Conservation (phyloP, 176 grass and related monocot species). For the Panicum miliaceum region DNA sequence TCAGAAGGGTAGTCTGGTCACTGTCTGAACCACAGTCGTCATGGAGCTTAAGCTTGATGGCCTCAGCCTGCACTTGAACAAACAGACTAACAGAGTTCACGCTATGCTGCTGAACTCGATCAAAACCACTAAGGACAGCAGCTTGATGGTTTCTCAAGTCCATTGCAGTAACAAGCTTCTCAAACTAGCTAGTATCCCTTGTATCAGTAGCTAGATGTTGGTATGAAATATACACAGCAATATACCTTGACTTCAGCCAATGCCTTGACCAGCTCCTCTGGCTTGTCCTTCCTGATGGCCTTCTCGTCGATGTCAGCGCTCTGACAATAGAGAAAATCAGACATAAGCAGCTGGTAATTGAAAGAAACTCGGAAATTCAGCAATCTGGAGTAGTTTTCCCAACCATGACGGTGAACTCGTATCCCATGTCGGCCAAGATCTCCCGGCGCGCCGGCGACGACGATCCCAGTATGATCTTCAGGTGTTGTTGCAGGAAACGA, state of each 20-base stretch:
- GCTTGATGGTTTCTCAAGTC: neutral
- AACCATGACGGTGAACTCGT: slow-evolving; percentile 73
- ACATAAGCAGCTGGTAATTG: neutral
- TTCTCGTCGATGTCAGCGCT: slow-evolving; percentile 84
- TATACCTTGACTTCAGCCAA: slow-evolving; percentile 78
- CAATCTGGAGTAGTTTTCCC: neutral
- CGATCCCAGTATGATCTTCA: slow-evolving; percentile 73
- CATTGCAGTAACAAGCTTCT: neutral
- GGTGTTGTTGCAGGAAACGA: neutral
- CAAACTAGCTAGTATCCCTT: neutral
- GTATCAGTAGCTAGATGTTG: neutral
- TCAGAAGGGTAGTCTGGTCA: slow-evolving; percentile 45
- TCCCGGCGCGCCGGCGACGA: slow-evolving; percentile 72
- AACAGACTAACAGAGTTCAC: neutral
- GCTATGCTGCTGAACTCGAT: neutral
- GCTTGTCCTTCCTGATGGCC: slow-evolving; percentile 65
- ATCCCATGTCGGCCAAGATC: slow-evolving; percentile 77
- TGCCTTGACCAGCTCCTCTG: slow-evolving; percentile 72
- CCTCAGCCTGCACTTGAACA: slow-evolving; percentile 54
- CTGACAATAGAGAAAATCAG: slow-evolving; percentile 16
- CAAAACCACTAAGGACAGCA: neutral
- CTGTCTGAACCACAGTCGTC: neutral
- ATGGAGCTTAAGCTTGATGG: slow-evolving; percentile 50
- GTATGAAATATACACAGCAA: neutral
- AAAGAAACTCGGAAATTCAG: neutral